Conservation (phyloP, 345 rosid species). For the Geranium brycei region DNA sequence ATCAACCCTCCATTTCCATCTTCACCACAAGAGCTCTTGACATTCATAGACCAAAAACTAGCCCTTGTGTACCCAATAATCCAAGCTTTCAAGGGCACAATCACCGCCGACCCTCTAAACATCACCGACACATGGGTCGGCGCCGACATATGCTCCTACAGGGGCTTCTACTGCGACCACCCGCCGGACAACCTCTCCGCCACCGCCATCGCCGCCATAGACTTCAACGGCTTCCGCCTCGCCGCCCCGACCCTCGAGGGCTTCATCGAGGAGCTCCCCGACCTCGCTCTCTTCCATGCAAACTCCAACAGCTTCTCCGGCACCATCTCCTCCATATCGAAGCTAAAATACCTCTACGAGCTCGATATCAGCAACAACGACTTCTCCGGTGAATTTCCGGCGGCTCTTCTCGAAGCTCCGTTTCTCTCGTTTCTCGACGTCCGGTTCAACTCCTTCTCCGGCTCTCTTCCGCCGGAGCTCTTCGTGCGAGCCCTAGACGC, state of each 20-base stretch:
- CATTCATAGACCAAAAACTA: too few relatives aligned
- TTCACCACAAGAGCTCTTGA: too few relatives aligned
- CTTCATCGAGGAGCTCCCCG: constrained; percentile 8
- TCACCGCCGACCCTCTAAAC: constrained; percentile 23
- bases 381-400: constrained; percentile 23
- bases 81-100: constrained; percentile 9
- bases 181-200: constrained; percentile 31
- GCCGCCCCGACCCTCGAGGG: constrained; percentile 24
- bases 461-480: constrained; percentile 20
- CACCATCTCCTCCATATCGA: constrained; percentile 16
- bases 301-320: constrained; percentile 27
- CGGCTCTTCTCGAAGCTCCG: constrained; percentile 11
- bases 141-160: constrained; percentile 24
- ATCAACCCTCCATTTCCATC: too few relatives aligned
- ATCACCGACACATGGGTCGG: constrained; percentile 30
- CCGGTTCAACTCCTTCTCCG: constrained; percentile 32
- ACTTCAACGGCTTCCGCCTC: constrained; percentile 27
- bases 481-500: constrained; percentile 33
- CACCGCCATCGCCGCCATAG: constrained; percentile 23
- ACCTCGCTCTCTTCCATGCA: too few relatives aligned
- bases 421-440: constrained; percentile 35
- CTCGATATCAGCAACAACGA: constrained; percentile 51
- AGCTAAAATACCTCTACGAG: constrained; percentile 25
- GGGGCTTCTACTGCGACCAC: constrained; percentile 26
- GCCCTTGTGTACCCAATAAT: too few relatives aligned